Percentiles rank a stretch among this genome's conserved stretches.
Conservation (phyloP, 805 yeast species). For the Torulaspora maleeae region DNA sequence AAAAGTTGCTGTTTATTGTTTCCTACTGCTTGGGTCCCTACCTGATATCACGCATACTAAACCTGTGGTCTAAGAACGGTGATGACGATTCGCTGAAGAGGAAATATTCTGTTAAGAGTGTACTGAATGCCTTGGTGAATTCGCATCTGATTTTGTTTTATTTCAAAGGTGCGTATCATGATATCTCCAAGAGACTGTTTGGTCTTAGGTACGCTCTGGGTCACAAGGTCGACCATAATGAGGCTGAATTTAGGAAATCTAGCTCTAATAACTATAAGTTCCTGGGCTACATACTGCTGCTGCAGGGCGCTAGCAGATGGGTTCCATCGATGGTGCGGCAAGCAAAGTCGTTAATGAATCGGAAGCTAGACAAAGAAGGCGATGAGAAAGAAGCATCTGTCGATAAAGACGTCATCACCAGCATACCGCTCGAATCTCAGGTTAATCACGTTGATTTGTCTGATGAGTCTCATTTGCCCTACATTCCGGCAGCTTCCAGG, state of each 20-base stretch:
- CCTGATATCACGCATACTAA: conserved; percentile 34
- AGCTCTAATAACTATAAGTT: conserved; percentile 57
- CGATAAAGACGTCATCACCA: conserved; percentile 1
- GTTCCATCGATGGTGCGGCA: conserved; percentile 6
- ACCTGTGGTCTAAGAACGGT: conserved; percentile 11
- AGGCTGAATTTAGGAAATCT: conserved; percentile 33
- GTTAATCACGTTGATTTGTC: conserved; percentile 45
- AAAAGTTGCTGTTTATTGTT: conserved; percentile 55
- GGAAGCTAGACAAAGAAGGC: background rate
- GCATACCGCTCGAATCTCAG: conserved; percentile 14
- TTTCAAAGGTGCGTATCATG: conserved; percentile 76
- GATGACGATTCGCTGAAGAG: conserved; percentile 14
- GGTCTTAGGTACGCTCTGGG: conserved; percentile 79
- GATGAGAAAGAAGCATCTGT: background rate
- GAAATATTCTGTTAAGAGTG: conserved; percentile 32
- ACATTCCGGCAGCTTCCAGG: conserved; percentile 64
- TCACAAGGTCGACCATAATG: conserved; percentile 45
- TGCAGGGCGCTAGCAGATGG: conserved; percentile 38
- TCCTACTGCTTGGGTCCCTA: conserved; percentile 64
- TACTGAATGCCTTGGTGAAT: conserved; percentile 53
- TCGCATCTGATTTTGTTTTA: conserved; percentile 79
- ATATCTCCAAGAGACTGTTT: conserved; percentile 66
- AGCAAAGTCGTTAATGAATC: background rate
- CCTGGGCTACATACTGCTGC: conserved; percentile 57
- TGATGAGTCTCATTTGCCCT: conserved; percentile 55